Conservation (phyloP, 2,329 filamentous ascomycete species). For the Achaetomium macrosporum region DNA sequence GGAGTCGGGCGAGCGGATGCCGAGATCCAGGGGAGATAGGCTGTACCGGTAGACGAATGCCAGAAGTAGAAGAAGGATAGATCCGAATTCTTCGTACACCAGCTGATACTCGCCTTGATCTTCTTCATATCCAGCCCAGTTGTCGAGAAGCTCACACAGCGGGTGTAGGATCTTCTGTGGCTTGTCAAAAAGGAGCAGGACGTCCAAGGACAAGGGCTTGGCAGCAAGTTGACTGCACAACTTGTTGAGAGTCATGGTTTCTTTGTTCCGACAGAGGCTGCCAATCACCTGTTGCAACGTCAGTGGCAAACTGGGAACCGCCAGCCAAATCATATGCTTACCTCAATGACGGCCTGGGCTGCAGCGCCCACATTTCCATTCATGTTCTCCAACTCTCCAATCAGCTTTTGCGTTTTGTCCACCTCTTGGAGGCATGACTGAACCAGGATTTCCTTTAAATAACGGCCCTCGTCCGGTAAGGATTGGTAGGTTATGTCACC, state of each 20-base stretch:
- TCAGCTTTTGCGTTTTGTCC: constrained; percentile 67
- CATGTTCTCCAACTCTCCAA: constrained; percentile 80
- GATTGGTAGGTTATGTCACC: constrained; percentile 80
- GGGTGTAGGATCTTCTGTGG: constrained; percentile 64
- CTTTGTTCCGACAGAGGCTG: constrained; percentile 64
- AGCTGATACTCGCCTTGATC: constrained; percentile 81
- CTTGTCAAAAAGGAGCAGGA: constrained; percentile 70
- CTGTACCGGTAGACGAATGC: constrained; percentile 72
- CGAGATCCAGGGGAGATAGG: constrained; percentile 59
- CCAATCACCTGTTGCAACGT: constrained; percentile 51
- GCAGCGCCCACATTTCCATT: constrained; percentile 88
- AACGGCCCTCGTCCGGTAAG: constrained; percentile 66
- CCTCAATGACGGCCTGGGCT: constrained; percentile 69
- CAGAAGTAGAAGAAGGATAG: constrained; percentile 66
- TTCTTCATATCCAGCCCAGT: constrained; percentile 69
- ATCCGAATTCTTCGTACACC: constrained; percentile 79
- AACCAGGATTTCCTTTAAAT: constrained; percentile 71
- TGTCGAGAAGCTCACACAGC: constrained; percentile 68
- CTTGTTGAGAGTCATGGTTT: constrained; percentile 73
- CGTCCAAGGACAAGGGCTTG: constrained; percentile 65
- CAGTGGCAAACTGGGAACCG: neutral
- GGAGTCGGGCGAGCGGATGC: constrained; percentile 52
- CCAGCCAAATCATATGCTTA: constrained; percentile 30
- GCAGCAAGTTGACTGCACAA: constrained; percentile 68
- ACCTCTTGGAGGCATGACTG: constrained; percentile 71